Percentiles rank a stretch among this genome's conserved stretches.
phyloP scores from a whole-genome alignment of 2,329 filamentous ascomycete genomes.

The Fusarium abutilonis region DNA sequence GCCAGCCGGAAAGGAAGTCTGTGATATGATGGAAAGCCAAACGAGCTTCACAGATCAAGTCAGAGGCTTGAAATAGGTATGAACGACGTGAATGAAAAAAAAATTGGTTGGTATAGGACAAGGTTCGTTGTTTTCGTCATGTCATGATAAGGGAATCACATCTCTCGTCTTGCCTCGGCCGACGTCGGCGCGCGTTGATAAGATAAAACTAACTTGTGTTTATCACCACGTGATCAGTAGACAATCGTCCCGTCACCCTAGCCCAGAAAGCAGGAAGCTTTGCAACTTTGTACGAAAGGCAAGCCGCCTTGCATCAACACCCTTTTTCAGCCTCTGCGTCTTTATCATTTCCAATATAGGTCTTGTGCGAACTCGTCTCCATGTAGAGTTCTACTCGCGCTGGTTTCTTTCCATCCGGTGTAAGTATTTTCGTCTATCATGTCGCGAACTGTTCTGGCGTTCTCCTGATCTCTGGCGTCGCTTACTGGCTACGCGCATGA shows the following conservation, averaged over 20 bases:
- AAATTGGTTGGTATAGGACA: not conserved
- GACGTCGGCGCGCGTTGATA: conserved; percentile 30
- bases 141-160: not conserved
- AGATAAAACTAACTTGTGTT: conserved; percentile 29
- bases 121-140: not conserved
- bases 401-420: conserved; percentile 50
- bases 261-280: conserved; percentile 46
- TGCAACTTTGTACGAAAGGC: conserved; percentile 50
- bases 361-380: conserved; percentile 44
- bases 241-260: conserved; percentile 50
- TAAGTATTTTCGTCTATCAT: conserved; percentile 46
- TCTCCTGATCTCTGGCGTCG: conserved; percentile 42
- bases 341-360: conserved; percentile 25
- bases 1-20: not conserved
- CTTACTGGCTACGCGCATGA: conserved; percentile 21
- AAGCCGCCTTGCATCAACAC: conserved; percentile 31
- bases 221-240: conserved; percentile 52
- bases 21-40: not conserved
- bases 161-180: conserved; percentile 15
- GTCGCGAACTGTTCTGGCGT: conserved; percentile 41
- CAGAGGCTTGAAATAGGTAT: not conserved
- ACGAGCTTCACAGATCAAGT: not conserved
- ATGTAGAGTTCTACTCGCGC: conserved; percentile 50
- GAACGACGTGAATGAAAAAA: not conserved
- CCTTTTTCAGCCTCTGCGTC: conserved; percentile 28